Evolutionary conservation across 257 asterid genomes (phyloP).

Genomic region (Asclepias syriaca): DNA sequence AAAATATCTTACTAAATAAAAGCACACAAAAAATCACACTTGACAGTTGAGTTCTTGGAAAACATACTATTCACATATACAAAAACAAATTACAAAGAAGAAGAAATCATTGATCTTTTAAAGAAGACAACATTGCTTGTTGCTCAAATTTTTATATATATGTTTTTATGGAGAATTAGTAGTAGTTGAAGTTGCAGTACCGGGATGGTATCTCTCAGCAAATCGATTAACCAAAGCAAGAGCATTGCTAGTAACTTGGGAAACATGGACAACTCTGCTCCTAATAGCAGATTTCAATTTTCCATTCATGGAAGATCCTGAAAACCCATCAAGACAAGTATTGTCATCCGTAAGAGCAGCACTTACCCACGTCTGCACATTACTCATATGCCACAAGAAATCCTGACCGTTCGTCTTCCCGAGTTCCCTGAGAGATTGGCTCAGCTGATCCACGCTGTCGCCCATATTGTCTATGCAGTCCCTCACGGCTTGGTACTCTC

Average conservation of each 20-base stretch:
- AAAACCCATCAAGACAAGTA: constrained; percentile 59
- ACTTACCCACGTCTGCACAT: constrained; percentile 82
- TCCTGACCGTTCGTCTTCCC: constrained; percentile 33
- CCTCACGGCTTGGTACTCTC: constrained; percentile 39
- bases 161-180: not conserved
- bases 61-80: not conserved
- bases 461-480: constrained; percentile 52
- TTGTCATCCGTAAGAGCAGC: constrained; percentile 63
- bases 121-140: not conserved
- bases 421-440: constrained; percentile 48
- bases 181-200: not conserved
- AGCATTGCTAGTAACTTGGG: constrained; percentile 63
- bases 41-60: not conserved
- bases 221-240: constrained; percentile 63
- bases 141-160: too few relatives aligned
- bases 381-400: constrained; percentile 59
- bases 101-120: not conserved
- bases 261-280: constrained; percentile 48
- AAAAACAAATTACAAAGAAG: not conserved
- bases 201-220: constrained; percentile 24
- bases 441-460: constrained; percentile 45
- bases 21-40: not conserved
- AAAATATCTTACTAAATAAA: too few relatives aligned
- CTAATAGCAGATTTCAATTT: constrained; percentile 45
- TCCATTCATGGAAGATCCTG: constrained; percentile 47